A percentile compares a stretch with the other conserved stretches of the same genome.
Conservation (phyloP, 1,139 yeast genomes). For the Pneumocystis oryctolagi region DNA sequence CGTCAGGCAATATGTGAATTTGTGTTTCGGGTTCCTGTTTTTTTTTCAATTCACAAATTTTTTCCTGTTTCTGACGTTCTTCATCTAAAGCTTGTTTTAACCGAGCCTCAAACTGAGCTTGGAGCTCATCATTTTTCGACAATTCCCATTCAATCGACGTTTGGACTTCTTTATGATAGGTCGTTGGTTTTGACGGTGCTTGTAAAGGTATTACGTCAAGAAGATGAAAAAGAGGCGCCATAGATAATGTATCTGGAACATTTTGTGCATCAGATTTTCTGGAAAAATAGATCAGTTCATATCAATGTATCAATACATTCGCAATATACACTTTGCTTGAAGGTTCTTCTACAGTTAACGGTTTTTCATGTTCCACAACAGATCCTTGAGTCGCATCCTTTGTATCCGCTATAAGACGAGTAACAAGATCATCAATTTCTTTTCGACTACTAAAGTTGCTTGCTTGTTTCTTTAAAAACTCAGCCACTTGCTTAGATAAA, state of each 20-base stretch:
- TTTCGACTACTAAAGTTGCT: constrained; percentile 4
- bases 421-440: constrained; percentile 16
- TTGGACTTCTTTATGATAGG: not conserved
- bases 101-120: constrained; percentile 14
- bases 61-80: not conserved
- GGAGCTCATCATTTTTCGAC: not conserved
- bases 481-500: not conserved
- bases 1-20: not conserved
- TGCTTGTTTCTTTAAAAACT: not conserved
- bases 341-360: not conserved
- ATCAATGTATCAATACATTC: not conserved
- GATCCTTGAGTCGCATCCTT: no score
- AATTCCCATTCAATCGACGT: not conserved
- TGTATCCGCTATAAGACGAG: constrained; percentile 15
- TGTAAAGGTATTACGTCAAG: not conserved
- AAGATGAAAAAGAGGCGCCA: constrained; percentile 3
- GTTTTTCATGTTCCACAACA: not conserved
- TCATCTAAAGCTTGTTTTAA: constrained; percentile 15
- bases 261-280: constrained; percentile 9
- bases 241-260: constrained; percentile 6
- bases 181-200: not conserved
- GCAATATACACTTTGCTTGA: not conserved
- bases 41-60: not conserved
- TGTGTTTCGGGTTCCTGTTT: not conserved
- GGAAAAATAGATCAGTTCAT: not conserved